phyloP scores from a whole-genome alignment of 1,284 basidiomycete genomes.

The Ceratobasidium sp. region DNA sequence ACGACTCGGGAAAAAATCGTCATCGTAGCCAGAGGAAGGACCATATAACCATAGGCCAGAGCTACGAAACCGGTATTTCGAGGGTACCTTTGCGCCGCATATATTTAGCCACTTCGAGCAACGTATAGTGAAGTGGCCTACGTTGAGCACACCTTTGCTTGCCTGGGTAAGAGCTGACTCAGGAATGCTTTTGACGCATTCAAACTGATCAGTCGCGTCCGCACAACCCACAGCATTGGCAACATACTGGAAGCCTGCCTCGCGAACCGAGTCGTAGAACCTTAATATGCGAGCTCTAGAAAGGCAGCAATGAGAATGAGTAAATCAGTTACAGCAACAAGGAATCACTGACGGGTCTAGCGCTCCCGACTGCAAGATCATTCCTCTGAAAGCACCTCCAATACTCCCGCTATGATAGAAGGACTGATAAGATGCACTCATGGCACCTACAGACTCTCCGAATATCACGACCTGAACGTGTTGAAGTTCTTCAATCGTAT shows the following conservation, averaged over 20 bases:
- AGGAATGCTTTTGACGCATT: not conserved
- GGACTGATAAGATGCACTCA: conserved; percentile 41
- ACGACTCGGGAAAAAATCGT: not conserved
- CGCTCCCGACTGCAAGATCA: conserved; percentile 37
- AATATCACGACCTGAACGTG: conserved; percentile 34
- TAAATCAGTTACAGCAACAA: not conserved
- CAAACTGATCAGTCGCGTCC: not conserved
- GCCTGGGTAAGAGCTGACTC: not conserved
- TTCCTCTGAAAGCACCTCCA: conserved; percentile 28
- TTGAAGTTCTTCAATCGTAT: no score
- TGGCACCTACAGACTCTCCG: conserved; percentile 47
- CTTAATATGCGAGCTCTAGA: not conserved
- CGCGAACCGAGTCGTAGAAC: not conserved
- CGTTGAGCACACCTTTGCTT: not conserved
- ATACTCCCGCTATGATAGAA: conserved; percentile 39
- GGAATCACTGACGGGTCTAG: not conserved
- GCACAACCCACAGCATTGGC: not conserved
- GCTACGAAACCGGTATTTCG: not conserved
- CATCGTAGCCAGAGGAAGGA: not conserved
- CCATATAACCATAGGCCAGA: not conserved
- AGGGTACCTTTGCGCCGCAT: not conserved
- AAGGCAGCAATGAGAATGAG: not conserved
- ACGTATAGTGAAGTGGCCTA: not conserved
- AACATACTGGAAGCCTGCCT: not conserved
- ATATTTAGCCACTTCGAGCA: not conserved